Evolutionary conservation across 2,329 filamentous ascomycete species (phyloP), one percentile per base, ranked within the genome.

Genomic region (Leptoxyphium fumago): DNA sequence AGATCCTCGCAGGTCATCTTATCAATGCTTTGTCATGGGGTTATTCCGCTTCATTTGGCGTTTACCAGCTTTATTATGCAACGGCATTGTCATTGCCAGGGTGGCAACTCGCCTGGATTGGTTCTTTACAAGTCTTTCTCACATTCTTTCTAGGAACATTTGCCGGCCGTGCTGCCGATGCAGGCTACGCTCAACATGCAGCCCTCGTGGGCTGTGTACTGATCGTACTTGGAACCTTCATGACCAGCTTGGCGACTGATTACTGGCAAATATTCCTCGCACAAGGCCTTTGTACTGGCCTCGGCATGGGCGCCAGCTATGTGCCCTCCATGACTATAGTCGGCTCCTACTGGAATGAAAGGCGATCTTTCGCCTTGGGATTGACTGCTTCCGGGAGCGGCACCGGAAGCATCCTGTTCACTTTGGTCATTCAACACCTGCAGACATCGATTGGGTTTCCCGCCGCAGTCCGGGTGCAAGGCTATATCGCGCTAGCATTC

Each of bases 381-480:
- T 39, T 45, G 41, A 34, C 46, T 18, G 43, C 43, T 17, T 29
- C 32, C 29, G 45, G 40, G 21, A 47, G 67, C 29, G 18, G 32
- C 17, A 38, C 38, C 11, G 44, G 44, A 29, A 28, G 41, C 30
- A 39, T 39, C 10, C 30, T 38, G 29, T 40, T 29, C 30, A 21
- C 44, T 17, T 9, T 38, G 5, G 36, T 45, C 9, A 32, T 32
- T 32, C 48, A 60, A 5, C 68, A 73, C 40, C 57, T 78, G 11
- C 59, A 77, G 2, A 71, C 74, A 0, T 62, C 59, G 9, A 61
- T 79, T 5, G 77, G 77, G 0, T 80, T 78, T 52, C 62, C 64
- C 0, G 10, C 10, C 10, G 38, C 38, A 10, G 15, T 39, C 9
- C 38, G 38, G 9, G 38, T 79, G 0, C 66, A 77, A 53, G 75